Conservation (phyloP, 179 eudicot species). For the Heliamphora pulchella region DNA sequence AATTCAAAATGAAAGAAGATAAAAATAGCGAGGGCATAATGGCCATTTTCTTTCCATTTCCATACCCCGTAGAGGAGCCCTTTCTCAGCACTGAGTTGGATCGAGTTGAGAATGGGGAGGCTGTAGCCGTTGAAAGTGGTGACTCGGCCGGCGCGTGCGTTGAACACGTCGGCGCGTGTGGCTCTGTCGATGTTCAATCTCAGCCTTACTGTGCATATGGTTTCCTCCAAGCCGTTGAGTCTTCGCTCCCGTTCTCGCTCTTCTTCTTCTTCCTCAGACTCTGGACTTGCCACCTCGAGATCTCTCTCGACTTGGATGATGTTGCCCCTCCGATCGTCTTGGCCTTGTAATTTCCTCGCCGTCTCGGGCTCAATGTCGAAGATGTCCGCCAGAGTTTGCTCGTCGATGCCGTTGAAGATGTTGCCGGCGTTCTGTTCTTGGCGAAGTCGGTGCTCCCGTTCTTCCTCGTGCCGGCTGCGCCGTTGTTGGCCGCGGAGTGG, state of each 20-base stretch:
- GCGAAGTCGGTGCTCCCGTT: neutral
- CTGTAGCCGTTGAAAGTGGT: slow-evolving; percentile 31
- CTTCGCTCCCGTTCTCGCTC: neutral
- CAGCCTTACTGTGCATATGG: slow-evolving; percentile 33
- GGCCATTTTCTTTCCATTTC: neutral
- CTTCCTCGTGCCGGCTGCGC: neutral
- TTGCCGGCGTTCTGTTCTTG: slow-evolving; percentile 24
- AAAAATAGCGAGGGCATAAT: too few relatives aligned
- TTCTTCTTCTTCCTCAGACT: slow-evolving; percentile 14
- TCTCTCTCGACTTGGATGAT: slow-evolving; percentile 39
- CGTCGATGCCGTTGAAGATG: slow-evolving; percentile 38
- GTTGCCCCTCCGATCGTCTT: slow-evolving; percentile 39
- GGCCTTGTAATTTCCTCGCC: slow-evolving; percentile 26
- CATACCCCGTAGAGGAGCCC: slow-evolving; percentile 42
- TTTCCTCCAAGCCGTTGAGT: slow-evolving; percentile 35
- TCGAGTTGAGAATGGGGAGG: slow-evolving; percentile 38
- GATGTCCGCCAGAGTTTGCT: slow-evolving; percentile 25
- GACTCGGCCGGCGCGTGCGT: slow-evolving; percentile 41
- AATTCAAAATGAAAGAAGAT: too few relatives aligned
- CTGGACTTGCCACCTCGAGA: slow-evolving; percentile 28
- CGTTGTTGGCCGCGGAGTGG: slow-evolving; percentile 20
- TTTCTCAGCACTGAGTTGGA: slow-evolving; percentile 47
- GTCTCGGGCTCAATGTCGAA: slow-evolving; percentile 31
- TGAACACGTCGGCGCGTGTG: slow-evolving; percentile 34
- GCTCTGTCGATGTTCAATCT: slow-evolving; percentile 33